Percentiles rank a stretch among this genome's conserved stretches.
Conservation (phyloP, 2,329 filamentous ascomycete genomes). For the Fusarium incarnatum region DNA sequence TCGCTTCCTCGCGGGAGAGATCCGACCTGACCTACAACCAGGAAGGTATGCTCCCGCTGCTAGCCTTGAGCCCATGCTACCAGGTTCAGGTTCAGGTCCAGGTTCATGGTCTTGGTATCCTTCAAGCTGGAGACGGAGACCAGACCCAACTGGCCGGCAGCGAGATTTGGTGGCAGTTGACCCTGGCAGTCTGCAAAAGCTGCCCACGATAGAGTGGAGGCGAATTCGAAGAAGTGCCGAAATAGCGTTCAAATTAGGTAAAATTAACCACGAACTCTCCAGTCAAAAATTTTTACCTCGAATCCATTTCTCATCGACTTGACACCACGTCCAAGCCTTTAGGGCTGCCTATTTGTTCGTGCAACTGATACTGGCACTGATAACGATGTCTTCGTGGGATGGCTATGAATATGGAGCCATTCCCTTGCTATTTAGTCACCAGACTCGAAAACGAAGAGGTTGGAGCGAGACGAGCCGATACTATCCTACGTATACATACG, state of each 20-base stretch:
- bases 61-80: not conserved
- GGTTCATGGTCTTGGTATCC: constrained; percentile 9
- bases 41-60: constrained; percentile 35
- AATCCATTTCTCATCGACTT: constrained; percentile 52
- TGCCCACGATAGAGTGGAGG: constrained; percentile 45
- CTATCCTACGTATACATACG: constrained; percentile 5
- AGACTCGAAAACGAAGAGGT: constrained; percentile 41
- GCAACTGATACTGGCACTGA: constrained; percentile 40
- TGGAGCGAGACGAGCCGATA: constrained; percentile 10
- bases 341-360: constrained; percentile 43
- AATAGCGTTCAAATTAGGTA: constrained; percentile 53
- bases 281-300: constrained; percentile 52
- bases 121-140: constrained; percentile 1
- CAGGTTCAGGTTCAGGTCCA: not conserved
- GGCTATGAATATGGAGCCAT: constrained; percentile 42
- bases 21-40: constrained; percentile 18
- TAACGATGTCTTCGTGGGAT: constrained; percentile 35
- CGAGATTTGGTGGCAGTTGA: constrained; percentile 28
- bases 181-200: constrained; percentile 12
- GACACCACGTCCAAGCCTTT: constrained; percentile 37
- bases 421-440: constrained; percentile 40
- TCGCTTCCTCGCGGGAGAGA: constrained; percentile 26
- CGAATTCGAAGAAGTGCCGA: constrained; percentile 43
- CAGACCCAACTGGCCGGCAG: constrained; percentile 22
- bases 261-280: constrained; percentile 51